Conservation (phyloP, 1,139 yeast species). For the Hemisphaericaspora xylofermentans region DNA sequence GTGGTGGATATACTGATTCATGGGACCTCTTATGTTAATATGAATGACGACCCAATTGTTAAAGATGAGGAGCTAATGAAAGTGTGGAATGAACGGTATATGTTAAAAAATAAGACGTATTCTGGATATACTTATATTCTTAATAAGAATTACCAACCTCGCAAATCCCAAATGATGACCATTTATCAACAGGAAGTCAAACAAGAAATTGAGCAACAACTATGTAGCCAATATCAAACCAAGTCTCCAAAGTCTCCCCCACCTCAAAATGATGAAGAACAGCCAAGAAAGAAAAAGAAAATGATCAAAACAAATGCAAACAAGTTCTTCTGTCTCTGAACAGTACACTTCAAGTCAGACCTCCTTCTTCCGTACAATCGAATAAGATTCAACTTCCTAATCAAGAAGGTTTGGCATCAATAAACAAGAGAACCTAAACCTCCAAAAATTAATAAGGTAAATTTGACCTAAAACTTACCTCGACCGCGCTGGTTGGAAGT, state of each 20-base stretch:
- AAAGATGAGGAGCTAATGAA: neutral
- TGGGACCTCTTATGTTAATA: neutral
- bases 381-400: no score
- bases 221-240: neutral
- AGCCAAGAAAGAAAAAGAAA: conserved; percentile 7
- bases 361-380: no score
- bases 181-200: neutral
- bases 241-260: neutral
- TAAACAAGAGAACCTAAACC: no score
- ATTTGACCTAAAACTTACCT: no score
- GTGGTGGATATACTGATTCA: conserved; percentile 1
- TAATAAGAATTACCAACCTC: conserved; percentile 2
- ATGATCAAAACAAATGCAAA: conserved; percentile 16
- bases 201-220: neutral
- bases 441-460: no score
- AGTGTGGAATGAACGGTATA: conserved; percentile 1
- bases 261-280: neutral
- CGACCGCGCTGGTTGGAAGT: no score
- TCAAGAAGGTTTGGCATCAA: no score
- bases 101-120: neutral
- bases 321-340: conserved; percentile 17
- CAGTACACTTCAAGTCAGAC: no score
- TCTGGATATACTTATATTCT: conserved; percentile 4
- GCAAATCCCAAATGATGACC: neutral
- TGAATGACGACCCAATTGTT: neutral